Evolutionary conservation across 2,329 filamentous ascomycete genomes (phyloP).

Genomic region (Dichotomopilus funicola): DNA sequence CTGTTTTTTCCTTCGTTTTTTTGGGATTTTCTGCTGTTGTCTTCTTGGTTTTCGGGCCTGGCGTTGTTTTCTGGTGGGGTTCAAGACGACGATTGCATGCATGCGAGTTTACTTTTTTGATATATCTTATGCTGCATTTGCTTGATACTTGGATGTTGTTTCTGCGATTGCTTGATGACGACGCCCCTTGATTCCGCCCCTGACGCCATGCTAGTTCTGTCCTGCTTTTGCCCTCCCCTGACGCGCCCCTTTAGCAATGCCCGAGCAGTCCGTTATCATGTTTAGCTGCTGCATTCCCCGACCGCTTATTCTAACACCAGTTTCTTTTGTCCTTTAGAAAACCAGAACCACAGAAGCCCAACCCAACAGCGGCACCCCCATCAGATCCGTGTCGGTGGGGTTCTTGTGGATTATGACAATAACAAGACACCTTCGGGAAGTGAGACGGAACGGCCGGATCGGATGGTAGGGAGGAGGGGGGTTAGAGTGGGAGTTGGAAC

Average conservation of each 20-base stretch:
- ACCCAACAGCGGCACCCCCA: background rate
- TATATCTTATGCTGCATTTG: too few species aligned
- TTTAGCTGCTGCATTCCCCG: too few species aligned
- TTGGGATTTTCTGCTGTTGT: background rate
- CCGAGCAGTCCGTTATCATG: too few species aligned
- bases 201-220: too few species aligned
- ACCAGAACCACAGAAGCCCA: background rate
- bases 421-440: slow-evolving; percentile 15
- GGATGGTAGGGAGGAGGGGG: slow-evolving; percentile 7
- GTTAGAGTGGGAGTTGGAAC: background rate
- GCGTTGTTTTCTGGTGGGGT: background rate
- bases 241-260: too few species aligned
- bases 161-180: background rate
- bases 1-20: background rate
- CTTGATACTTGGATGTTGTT: background rate
- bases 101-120: too few species aligned
- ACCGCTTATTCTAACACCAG: background rate
- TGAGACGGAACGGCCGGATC: slow-evolving; percentile 11
- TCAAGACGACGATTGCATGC: background rate
- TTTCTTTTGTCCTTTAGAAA: slow-evolving; percentile 13
- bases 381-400: slow-evolving; percentile 10
- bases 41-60: background rate
- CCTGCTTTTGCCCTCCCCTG: too few species aligned
- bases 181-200: background rate
- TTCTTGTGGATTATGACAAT: slow-evolving; percentile 2